A percentile compares a stretch with the other conserved stretches of the same genome.
Conservation (phyloP, 345 rosid species). For the Acer yangbiense region DNA sequence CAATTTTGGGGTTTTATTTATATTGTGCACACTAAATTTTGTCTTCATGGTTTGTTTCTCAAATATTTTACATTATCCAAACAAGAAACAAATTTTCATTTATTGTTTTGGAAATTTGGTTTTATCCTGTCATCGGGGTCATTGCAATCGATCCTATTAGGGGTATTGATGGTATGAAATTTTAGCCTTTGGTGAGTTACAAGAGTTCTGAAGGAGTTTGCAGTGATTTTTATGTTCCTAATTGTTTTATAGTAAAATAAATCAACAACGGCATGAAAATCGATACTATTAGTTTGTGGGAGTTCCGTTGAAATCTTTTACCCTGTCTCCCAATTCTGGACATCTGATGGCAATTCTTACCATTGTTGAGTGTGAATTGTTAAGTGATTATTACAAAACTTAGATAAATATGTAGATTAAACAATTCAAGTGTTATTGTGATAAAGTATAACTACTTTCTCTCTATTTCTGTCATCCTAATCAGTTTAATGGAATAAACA, state of each 20-base stretch:
- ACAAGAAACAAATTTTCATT: background rate
- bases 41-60: background rate
- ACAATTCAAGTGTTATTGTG: background rate
- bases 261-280: no score
- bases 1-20: background rate
- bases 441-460: background rate
- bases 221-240: no score
- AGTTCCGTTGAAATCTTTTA: background rate
- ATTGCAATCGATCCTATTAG: background rate
- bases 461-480: background rate
- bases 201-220: no score
- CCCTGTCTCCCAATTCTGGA: background rate
- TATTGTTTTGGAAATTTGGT: background rate
- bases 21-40: background rate
- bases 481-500: conserved; percentile 6
- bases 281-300: background rate
- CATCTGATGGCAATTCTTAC: background rate
- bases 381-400: conserved; percentile 1
- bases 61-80: background rate
- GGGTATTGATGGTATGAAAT: background rate
- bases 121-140: background rate
- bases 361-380: background rate
- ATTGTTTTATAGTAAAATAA: no score
- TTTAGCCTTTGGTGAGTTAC: background rate
- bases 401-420: background rate